A percentile compares a stretch with the other conserved stretches of the same genome.
Conservation (phyloP, 352 stramenopile species). For the Phytophthora litchii region DNA sequence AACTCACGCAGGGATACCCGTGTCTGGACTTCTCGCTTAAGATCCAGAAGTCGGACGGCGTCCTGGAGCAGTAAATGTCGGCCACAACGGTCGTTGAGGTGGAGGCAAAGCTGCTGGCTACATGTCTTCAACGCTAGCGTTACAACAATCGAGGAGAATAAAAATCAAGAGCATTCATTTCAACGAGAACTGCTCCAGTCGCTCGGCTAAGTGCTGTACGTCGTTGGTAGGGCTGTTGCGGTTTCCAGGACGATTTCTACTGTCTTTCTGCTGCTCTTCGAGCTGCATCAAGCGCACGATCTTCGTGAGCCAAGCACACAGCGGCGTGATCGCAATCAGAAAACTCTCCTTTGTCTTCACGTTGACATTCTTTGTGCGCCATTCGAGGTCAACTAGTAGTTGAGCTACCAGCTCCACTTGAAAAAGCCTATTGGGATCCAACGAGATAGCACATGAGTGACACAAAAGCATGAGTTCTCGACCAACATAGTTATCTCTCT, state of each 20-base stretch:
- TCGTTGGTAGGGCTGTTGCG: conserved; percentile 23
- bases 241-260: conserved; percentile 5
- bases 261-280: conserved; percentile 41
- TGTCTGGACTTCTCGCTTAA: conserved; percentile 98
- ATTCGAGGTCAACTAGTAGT: conserved; percentile 61
- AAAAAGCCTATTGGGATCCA: conserved; percentile 37
- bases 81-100: background rate
- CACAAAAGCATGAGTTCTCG: background rate
- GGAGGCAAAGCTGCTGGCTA: conserved; percentile 1
- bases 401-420: conserved; percentile 59
- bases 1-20: conserved; percentile 96
- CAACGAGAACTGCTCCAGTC: conserved; percentile 26
- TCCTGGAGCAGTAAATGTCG: conserved; percentile 45
- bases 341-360: conserved; percentile 33
- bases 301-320: conserved; percentile 58
- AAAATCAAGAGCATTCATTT: conserved; percentile 13
- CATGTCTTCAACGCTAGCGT: conserved; percentile 13
- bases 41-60: conserved; percentile 88
- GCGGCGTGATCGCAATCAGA: conserved; percentile 27
- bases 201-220: conserved; percentile 35
- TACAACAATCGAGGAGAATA: conserved; percentile 15
- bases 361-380: conserved; percentile 40
- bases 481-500: background rate
- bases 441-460: conserved; percentile 1
- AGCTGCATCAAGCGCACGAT: conserved; percentile 60